Evolutionary conservation across 139 green algal genomes (phyloP).

Genomic region (Desmodesmus armatus): DNA sequence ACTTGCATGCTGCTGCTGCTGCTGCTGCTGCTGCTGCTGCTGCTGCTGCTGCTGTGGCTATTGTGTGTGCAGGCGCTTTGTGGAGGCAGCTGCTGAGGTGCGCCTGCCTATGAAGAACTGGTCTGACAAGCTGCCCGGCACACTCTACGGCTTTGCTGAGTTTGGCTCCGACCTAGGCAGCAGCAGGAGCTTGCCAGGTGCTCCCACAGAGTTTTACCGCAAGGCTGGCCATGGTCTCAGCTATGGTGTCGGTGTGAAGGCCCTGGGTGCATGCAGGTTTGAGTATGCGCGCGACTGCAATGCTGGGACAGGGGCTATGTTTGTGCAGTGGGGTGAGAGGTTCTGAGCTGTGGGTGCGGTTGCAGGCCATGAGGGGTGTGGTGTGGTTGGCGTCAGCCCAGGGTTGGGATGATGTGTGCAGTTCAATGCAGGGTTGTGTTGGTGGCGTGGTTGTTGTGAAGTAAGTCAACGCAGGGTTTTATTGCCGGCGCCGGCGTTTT

Average conservation of each 20-base stretch:
- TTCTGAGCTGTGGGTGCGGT: conserved; percentile 72
- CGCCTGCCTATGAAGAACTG: conserved; percentile 72
- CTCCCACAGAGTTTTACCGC: conserved; percentile 95
- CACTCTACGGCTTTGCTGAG: conserved; percentile 92
- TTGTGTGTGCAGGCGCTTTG: conserved; percentile 76
- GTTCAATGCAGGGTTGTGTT: background rate
- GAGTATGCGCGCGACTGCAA: conserved; percentile 93
- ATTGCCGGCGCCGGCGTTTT: too few relatives aligned
- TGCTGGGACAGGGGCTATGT: conserved; percentile 74
- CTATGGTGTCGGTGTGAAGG: conserved; percentile 87
- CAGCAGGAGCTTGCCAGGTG: conserved; percentile 74
- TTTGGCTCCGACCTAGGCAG: conserved; percentile 87
- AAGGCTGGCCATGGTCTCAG: conserved; percentile 83
- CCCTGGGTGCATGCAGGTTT: conserved; percentile 80
- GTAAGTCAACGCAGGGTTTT: too few relatives aligned
- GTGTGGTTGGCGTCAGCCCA: background rate
- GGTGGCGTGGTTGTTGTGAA: background rate
- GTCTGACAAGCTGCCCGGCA: conserved; percentile 55
- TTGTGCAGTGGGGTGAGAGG: conserved; percentile 92
- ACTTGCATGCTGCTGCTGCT: too few relatives aligned
- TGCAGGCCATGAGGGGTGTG: background rate
- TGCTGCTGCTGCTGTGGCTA: background rate
- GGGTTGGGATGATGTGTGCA: background rate
- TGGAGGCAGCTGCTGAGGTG: conserved; percentile 88
- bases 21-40: too few relatives aligned